Percentiles rank a stretch among this genome's conserved stretches.
These are phyloP conservation scores for Trypanosoma cruzi DNA, from an alignment of 208 protist genomes.

Conservation along the genomic window DNA sequence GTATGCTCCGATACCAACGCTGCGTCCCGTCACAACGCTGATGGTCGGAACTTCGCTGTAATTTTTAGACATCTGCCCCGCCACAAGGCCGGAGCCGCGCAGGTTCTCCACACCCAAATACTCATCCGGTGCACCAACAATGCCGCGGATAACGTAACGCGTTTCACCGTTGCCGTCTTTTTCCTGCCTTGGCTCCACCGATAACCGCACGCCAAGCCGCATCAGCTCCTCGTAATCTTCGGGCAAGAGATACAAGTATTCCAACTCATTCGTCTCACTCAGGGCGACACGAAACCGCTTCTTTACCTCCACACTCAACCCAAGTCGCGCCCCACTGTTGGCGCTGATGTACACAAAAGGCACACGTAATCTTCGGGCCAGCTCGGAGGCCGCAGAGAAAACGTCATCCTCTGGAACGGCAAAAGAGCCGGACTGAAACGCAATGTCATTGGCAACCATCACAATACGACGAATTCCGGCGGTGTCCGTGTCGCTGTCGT, in stretches of 20 bases:
- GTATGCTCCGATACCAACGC: constrained; percentile 99
- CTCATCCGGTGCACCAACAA: constrained; percentile 92
- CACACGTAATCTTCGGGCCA: constrained; percentile 84
- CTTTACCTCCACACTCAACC: constrained; percentile 94
- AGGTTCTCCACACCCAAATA: constrained; percentile 98
- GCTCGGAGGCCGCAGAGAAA: constrained; percentile 88
- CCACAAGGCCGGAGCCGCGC: constrained; percentile 95
- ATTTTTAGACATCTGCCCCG: constrained; percentile 96
- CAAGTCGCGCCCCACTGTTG: constrained; percentile 98
- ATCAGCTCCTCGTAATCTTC: constrained; percentile 82
- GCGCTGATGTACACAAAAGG: constrained; percentile 97
- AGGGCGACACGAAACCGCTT: constrained; percentile 92
- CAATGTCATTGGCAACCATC: constrained; percentile 99
- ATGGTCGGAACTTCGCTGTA: constrained; percentile 98
- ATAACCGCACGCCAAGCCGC: constrained; percentile 29
- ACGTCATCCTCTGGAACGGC: constrained; percentile 94
- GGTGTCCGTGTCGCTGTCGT: constrained; percentile 35
- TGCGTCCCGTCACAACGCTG: constrained; percentile 95
- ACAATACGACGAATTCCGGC: constrained; percentile 81
- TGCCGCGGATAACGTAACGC: constrained; percentile 90
- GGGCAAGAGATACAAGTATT: constrained; percentile 95
- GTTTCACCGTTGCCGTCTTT: constrained; percentile 56
- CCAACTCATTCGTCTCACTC: constrained; percentile 82
- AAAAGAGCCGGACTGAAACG: constrained; percentile 96
- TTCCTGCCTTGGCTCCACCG: constrained; percentile 31